Base-by-base conservation (phyloP, 1,139 yeast genomes). In the Nakaseomyces delphensis region DNA sequence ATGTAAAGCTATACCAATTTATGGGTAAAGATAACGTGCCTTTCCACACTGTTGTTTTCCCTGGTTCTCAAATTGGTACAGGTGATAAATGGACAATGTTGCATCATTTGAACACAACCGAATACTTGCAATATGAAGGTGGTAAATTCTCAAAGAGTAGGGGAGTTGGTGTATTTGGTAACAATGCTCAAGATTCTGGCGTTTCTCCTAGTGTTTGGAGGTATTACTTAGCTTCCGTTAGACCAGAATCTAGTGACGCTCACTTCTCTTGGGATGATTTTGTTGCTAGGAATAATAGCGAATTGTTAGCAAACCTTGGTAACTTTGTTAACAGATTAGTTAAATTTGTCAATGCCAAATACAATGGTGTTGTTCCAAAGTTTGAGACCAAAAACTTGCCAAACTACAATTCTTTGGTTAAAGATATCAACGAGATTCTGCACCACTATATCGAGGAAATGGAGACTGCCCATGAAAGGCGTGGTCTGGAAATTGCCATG, bases 1-100 rank as follows among this genome's bases (percentile, higher is more conserved):
- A 79, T 43, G 96, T 91, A 50, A 70, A 83, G 53, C 70, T 93
- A 52, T 87, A 84, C 64, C 98, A 91, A 70, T 91, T 91, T 65
- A 91, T 91, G 99, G 99, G 99, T 68, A 91, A 91, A 67, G 99
- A 91, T 65, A 91, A 91, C 59, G 96, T 89, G 54, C 97, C 97
- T 32, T 91, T 91, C 85, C 99, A 91, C 61, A 83, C 96, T 1
- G 98, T 93, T 46, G 94, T 91, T 45, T 91, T 89, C 85, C 99
- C 99, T 48, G 79, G 93, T 38, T 69, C 95, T 33, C 83, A 81
- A 65, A 69, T 91, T 41, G 99, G 97, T 64, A 89, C 98, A 18
- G 68, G 73, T 21, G 93, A 89, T 46, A 60, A 71, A 38, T 91
- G 97, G 97, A 89, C 96, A 46, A 81, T 77, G 76, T 73, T 89